Evolutionary conservation across 2,329 filamentous ascomycete genomes (phyloP), one percentile per base, ranked within the genome.

Genomic region (Fusarium phyllophilum): DNA sequence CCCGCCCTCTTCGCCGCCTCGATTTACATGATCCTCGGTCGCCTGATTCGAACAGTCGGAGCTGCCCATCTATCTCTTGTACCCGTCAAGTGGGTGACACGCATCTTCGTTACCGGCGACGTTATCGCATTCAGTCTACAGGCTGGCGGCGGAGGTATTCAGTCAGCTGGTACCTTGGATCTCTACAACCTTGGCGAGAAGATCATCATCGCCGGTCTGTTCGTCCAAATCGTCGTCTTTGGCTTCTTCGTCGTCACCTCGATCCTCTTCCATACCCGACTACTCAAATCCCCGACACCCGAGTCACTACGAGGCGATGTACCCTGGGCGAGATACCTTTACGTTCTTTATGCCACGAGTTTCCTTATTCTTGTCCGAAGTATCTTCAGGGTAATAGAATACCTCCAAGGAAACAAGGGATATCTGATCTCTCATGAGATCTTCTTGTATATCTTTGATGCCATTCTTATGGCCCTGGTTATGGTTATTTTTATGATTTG

Each of bases 1-100:
- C 66, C 66, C 34, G 63, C 66, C 0, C 66, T 68, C 5, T 68
- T 68, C 46, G 55, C 66, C 11, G 63, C 66, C 6, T 68, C 66
- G 31, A 68, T 68, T 17, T 68, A 68, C 5, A 68, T 68, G 66
- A 68, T 68, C 5, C 66, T 68, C 31, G 66, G 66, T 5, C 66
- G 66, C 17, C 15, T 68, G 5, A 68, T 68, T 4, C 54, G 63
- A 39, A 68, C 66, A 2, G 46, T 68, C 10, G 63, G 55, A 18
- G 66, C 63, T 2, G 34, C 66, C 1, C 63, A 68, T 1, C 22
- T 68, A 5, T 68, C 64, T 5, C 26, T 68, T 2, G 11, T 68
- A 3, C 66, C 66, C 2, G 66, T 68, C 8, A 58, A 62, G 41
- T 68, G 66, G 66, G 66, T 68, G 4, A 68, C 64, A 24, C 64